Evolutionary conservation across 257 asterid genomes (phyloP).

Genomic region (Plantago elongata): DNA sequence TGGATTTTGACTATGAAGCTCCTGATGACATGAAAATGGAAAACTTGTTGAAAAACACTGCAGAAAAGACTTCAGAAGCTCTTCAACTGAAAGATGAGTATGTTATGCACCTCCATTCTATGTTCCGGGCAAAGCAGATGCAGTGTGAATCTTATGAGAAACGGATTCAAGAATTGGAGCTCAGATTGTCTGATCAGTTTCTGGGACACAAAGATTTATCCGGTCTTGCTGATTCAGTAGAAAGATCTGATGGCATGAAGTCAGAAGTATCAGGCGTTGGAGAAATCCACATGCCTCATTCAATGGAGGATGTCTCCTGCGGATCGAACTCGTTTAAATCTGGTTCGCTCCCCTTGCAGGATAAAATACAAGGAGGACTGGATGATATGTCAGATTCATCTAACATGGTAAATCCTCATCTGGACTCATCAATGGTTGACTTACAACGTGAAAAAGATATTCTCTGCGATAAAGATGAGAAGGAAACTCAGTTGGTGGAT

Average conservation of each 20-base stretch:
- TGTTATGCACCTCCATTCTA: constrained; percentile 63
- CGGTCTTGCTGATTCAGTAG: constrained; percentile 36
- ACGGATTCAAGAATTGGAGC: constrained; percentile 90
- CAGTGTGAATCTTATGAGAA: constrained; percentile 89
- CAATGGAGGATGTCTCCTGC: constrained; percentile 61
- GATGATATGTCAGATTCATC: constrained; percentile 88
- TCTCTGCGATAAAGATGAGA: constrained; percentile 43
- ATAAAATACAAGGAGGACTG: constrained; percentile 59
- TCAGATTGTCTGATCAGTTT: constrained; percentile 73
- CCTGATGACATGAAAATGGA: constrained; percentile 60
- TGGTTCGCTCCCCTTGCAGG: constrained; percentile 42
- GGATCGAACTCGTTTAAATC: constrained; percentile 49
- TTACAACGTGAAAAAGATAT: constrained; percentile 57
- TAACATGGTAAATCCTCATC: constrained; percentile 43
- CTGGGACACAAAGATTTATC: constrained; percentile 37
- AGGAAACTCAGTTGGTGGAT: constrained; percentile 34
- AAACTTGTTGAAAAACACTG: constrained; percentile 53
- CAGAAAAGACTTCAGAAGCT: constrained; percentile 81
- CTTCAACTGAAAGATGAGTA: constrained; percentile 72
- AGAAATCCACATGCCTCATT: constrained; percentile 39
- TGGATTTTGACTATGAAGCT: constrained; percentile 60
- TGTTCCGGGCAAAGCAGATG: constrained; percentile 68
- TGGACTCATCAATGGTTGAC: constrained; percentile 91
- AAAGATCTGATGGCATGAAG: constrained; percentile 50
- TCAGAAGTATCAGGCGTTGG: constrained; percentile 58